phyloP scores from a whole-genome alignment of 805 yeast genomes.

The Sugiyamaella americana region DNA sequence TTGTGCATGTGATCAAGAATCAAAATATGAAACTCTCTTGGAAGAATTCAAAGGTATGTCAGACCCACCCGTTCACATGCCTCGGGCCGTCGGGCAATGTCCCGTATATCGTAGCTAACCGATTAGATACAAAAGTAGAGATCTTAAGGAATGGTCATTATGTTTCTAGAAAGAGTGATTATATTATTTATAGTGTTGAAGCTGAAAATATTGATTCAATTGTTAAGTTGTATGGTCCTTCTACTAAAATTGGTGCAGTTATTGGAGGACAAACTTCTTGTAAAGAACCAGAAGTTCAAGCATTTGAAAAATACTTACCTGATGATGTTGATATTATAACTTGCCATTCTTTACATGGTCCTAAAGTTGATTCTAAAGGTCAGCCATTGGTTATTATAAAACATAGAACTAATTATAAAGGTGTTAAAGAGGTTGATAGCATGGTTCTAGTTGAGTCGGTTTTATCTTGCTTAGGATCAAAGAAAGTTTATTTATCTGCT shows the following conservation, averaged over 20 bases:
- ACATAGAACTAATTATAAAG: slow-evolving; percentile 47
- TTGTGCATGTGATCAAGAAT: slow-evolving; percentile 81
- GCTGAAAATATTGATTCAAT: slow-evolving; percentile 76
- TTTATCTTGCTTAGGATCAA: slow-evolving; percentile 70
- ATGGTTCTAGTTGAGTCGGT: slow-evolving; percentile 57
- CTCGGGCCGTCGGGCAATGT: too few relatives aligned
- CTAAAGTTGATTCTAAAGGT: slow-evolving; percentile 78
- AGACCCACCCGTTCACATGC: too few relatives aligned
- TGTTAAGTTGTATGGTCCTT: slow-evolving; percentile 73
- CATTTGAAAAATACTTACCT: slow-evolving; percentile 74
- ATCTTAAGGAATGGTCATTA: slow-evolving; percentile 73
- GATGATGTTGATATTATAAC: slow-evolving; percentile 75
- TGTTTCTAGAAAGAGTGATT: slow-evolving; percentile 78
- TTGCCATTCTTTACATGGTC: slow-evolving; percentile 92
- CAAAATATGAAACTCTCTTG: slow-evolving; percentile 43
- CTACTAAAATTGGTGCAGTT: slow-evolving; percentile 74
- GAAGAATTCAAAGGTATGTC: slow-evolving; percentile 30
- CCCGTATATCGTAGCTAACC: slow-evolving; percentile 3
- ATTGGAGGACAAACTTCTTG: slow-evolving; percentile 99
- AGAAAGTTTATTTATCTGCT: slow-evolving; percentile 71
- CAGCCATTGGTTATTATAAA: slow-evolving; percentile 87
- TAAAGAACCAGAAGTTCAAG: slow-evolving; percentile 81
- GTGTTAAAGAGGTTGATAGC: slow-evolving; percentile 35
- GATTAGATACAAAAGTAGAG: slow-evolving; percentile 32
- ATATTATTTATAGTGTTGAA: slow-evolving; percentile 84